Conservation (phyloP, 2,329 filamentous ascomycete species). For the Beauveria scarabaeidicola region DNA sequence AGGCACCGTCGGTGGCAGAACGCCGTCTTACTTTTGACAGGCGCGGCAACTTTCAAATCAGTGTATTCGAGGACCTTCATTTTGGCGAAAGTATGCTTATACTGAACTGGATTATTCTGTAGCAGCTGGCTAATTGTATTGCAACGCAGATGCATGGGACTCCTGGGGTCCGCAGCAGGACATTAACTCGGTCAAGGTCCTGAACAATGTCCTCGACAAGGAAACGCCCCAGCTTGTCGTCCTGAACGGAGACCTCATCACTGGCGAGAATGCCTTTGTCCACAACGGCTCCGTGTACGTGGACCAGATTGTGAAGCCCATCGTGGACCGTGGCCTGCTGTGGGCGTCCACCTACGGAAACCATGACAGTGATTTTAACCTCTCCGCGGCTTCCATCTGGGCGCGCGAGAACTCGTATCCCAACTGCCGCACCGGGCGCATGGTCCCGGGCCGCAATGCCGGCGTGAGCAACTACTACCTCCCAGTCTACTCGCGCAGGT, state of each 20-base stretch:
- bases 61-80: slow-evolving; percentile 15
- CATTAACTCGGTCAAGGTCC: slow-evolving; percentile 25
- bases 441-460: slow-evolving; percentile 27
- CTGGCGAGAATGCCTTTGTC: slow-evolving; percentile 52
- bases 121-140: not conserved
- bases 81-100: slow-evolving; percentile 14
- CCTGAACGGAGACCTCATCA: slow-evolving; percentile 60
- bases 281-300: slow-evolving; percentile 49
- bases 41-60: slow-evolving; percentile 14
- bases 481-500: slow-evolving; percentile 32
- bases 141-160: slow-evolving; percentile 19
- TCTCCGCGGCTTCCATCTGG: slow-evolving; percentile 39
- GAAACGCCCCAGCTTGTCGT: slow-evolving; percentile 9
- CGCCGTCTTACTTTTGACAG: slow-evolving; percentile 23
- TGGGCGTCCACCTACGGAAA: slow-evolving; percentile 68
- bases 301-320: slow-evolving; percentile 49
- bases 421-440: slow-evolving; percentile 31
- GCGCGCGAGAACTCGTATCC: slow-evolving; percentile 31
- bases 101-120: not conserved
- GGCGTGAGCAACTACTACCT: slow-evolving; percentile 42
- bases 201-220: slow-evolving; percentile 25
- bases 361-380: slow-evolving; percentile 55
- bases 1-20: slow-evolving; percentile 42
- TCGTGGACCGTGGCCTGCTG: slow-evolving; percentile 44
- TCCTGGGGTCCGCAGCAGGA: slow-evolving; percentile 31